phyloP scores from a whole-genome alignment of 192 early-diverging fungal species.

The Coemansia sp. region DNA sequence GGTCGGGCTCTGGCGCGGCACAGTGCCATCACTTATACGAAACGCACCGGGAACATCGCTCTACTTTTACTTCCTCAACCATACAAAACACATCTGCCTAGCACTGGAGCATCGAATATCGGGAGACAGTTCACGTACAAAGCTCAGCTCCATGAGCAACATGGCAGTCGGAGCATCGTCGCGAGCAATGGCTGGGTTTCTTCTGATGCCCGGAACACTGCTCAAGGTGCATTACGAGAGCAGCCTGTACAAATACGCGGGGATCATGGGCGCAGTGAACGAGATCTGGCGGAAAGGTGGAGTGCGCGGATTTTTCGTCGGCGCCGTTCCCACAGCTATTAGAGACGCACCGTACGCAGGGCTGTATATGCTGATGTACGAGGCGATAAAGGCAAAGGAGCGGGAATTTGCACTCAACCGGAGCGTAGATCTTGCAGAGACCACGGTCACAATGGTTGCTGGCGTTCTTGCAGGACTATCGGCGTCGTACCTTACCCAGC shows the following conservation, averaged over 20 bases:
- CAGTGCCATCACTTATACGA: conserved; percentile 42
- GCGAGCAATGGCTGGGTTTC: conserved; percentile 73
- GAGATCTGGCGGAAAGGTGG: conserved; percentile 73
- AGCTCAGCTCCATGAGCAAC: conserved; percentile 63
- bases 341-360: conserved; percentile 91
- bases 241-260: conserved; percentile 79
- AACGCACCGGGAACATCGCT: conserved; percentile 58
- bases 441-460: conserved; percentile 63
- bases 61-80: conserved; percentile 62
- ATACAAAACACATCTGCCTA: conserved; percentile 32
- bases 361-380: conserved; percentile 87
- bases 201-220: conserved; percentile 93
- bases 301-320: conserved; percentile 78
- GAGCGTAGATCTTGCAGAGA: conserved; percentile 51
- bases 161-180: conserved; percentile 69
- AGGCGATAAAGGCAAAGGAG: conserved; percentile 65
- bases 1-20: conserved; percentile 55
- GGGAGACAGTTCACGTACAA: conserved; percentile 14
- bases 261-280: conserved; percentile 62
- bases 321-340: conserved; percentile 83
- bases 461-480: conserved; percentile 68
- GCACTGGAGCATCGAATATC: conserved; percentile 20
- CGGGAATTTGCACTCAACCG: conserved; percentile 27
- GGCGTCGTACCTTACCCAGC: conserved; percentile 83
- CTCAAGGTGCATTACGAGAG: conserved; percentile 93